Base-by-base conservation (phyloP, 2,329 filamentous ascomycete species). In the Penicillium sp. region DNA sequence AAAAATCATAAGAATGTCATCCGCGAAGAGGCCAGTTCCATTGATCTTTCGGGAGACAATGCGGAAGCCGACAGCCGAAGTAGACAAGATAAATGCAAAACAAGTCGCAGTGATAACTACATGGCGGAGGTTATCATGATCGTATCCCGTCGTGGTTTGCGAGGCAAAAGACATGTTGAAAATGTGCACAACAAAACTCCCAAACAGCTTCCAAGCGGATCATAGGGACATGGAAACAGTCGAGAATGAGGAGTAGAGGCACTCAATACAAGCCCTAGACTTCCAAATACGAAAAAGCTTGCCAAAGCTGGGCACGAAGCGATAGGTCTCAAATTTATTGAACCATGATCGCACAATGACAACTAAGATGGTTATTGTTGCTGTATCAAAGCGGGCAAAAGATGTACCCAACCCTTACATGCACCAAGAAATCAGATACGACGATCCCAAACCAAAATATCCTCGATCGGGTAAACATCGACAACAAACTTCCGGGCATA, bases 81-180 rank as follows among this genome's bases (percentile, higher is more conserved):
- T 69, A 16, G 67, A 69, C 11, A 69, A 33, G 1, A 63, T 57
- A 16, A 69, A 62, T 5, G 67, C 65, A 37, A 67, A 63, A 47
- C 61, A 62, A 6, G 65, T 67, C 4, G 67, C 60, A 1, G 65
- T 67, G 66, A 69, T 66, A 27, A 69, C 65, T n/a, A 68, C 65
- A 67, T 68, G 64, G 3, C 60, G 65, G 3, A 69, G 53, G 21
- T 66, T 67, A 16, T 67, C 60, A 25, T 66, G 60, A 21, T 61
- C 52, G 33, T 64, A 61, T 8, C 70, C 64, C 44, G 54, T 48
- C 13, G 23, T 10, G 9, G 14, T 48, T 33, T 59, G 46, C 2
- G 42, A 53, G 47, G 39, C 23, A 8, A 53, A 50, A 6, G 54
- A 51, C 62, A 64, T 62, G 3, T 44, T 46, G n/a, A 31, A 19